Conservation (phyloP, 1,284 basidiomycete genomes). For the Phylloporus sp. region DNA sequence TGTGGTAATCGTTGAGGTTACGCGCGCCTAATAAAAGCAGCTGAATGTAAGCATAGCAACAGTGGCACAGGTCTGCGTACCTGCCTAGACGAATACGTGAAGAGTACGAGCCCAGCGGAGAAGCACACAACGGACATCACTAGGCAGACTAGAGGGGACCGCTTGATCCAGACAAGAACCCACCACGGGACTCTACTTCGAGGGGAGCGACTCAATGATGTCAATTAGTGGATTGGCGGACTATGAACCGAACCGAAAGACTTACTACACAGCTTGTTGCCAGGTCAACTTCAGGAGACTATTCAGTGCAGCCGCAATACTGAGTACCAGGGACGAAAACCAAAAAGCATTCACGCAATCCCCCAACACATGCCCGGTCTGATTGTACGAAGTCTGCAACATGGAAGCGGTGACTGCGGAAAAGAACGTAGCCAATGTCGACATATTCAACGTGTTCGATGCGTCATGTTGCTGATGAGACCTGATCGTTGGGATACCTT, state of each 20-base stretch:
- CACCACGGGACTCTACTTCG: constrained; percentile 59
- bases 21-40: constrained; percentile 45
- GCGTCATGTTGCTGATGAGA: constrained; percentile 62
- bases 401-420: constrained; percentile 62
- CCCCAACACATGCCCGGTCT: constrained; percentile 33
- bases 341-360: constrained; percentile 61
- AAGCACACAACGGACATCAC: constrained; percentile 62
- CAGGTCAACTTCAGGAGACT: constrained; percentile 59
- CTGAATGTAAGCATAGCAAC: constrained; percentile 23
- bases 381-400: constrained; percentile 52
- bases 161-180: constrained; percentile 60
- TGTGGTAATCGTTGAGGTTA: constrained; percentile 73
- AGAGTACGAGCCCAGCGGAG: constrained; percentile 57
- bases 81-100: constrained; percentile 54
- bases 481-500: constrained; percentile 64
- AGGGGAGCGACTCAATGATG: constrained; percentile 53
- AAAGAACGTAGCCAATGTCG: constrained; percentile 64
- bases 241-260: constrained; percentile 23
- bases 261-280: constrained; percentile 67
- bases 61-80: constrained; percentile 35
- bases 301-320: constrained; percentile 63
- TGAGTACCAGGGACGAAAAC: constrained; percentile 65
- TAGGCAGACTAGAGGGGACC: constrained; percentile 58
- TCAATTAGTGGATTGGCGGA: constrained; percentile 24
- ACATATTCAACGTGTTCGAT: constrained; percentile 54